Base-by-base conservation (phyloP, 2,329 filamentous ascomycete species). In the Rhinocladiella similis region DNA sequence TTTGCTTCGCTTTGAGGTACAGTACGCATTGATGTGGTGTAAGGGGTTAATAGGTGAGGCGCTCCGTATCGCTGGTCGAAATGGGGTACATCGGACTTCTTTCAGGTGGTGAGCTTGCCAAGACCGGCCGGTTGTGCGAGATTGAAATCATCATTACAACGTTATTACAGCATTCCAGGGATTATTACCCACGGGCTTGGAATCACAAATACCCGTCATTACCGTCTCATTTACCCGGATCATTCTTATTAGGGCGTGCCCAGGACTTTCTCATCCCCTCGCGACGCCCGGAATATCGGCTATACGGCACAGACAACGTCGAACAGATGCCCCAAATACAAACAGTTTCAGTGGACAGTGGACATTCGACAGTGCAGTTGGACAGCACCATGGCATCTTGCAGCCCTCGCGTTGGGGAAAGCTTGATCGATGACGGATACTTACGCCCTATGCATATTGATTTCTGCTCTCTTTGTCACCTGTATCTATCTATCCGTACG, bases 301-400 rank as follows among this genome's bases (percentile, higher is more conserved):
- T 58, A 51, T 54, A 25, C 56, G 56, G 56, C 56, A 58, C 47
- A 29, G 55, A 53, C 42, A 14, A 35, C 27, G 29, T 16, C 38
- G 38, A 41, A 19, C 38, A 33, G 7, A 33, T 16, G 18, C 51
- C 41, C 35, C 27, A 45, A 48, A 18, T 29, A 18, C 27, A 6
- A 12, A 20, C 33, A 41, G 13, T 33, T 43, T 45, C 36, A 52
- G 43, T 45, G 18, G 19, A 20, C 47, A 33, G 10, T 33, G 13
- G 20, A 12, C 29, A 33, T 2, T 33, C 10, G 10, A 27, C 7
- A 33, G 29, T 3, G 10, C 10, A 33, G 29, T 33, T 4, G 29
- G 10, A 3, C 6, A 9, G 29, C 29, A 33, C 29, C 5, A 33
- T 12, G 29, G 29, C 29, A 33, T 33, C 5, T 33, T 12, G 29